A percentile compares a stretch with the other conserved stretches of the same genome.
Evolutionary conservation across 108 stramenopile species (phyloP).

Genomic region (Skeletonema potamos): DNA sequence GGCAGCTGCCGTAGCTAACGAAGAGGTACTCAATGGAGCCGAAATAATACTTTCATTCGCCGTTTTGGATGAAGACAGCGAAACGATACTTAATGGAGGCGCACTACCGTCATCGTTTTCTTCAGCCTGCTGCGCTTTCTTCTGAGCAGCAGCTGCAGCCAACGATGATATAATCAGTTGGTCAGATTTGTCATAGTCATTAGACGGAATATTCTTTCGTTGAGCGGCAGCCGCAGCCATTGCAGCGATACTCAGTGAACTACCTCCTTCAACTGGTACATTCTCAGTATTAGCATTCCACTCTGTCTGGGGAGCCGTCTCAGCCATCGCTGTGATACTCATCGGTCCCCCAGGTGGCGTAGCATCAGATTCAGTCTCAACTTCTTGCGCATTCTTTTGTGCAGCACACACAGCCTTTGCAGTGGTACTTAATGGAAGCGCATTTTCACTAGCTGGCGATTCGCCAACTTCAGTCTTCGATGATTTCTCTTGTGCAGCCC

Average conservation of each 20-base stretch:
- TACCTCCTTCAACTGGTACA: neutral
- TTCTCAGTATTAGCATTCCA: neutral
- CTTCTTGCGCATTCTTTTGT: neutral
- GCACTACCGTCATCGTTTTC: no score
- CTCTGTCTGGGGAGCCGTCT: neutral
- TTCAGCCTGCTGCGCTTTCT: neutral
- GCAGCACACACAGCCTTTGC: neutral
- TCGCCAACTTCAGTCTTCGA: neutral
- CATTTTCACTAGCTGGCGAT: no score
- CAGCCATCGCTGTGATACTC: constrained; percentile 4
- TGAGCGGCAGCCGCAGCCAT: neutral
- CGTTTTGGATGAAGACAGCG: neutral
- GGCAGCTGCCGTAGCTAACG: constrained; percentile 1
- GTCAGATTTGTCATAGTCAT: no score
- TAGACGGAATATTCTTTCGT: no score
- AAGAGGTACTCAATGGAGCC: neutral
- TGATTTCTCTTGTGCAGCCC: neutral
- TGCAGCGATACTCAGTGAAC: neutral
- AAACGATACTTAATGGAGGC: neutral
- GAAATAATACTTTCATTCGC: neutral
- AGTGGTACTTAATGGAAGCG: neutral
- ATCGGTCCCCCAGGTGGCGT: neutral
- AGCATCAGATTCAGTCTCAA: neutral
- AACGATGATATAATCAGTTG: neutral
- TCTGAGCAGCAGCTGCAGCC: neutral